Base-by-base conservation (phyloP, 805 yeast genomes). In the Ogataea siamensis region DNA sequence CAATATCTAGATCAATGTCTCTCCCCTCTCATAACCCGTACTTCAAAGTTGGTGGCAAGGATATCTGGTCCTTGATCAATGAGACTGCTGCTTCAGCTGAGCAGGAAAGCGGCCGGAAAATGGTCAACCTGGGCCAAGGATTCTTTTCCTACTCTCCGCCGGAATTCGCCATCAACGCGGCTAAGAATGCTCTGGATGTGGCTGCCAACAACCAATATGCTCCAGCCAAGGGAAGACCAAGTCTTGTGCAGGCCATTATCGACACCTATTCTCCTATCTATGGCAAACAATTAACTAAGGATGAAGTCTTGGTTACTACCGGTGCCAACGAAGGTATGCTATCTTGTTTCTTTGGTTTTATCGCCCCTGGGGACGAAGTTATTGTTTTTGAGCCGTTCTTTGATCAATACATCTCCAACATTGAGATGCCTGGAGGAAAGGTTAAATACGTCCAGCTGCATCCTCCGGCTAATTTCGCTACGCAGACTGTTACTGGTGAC, bases 271-370 rank as follows among this genome's bases (percentile, higher is more conserved):
- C 86, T 15, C 79, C 83, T 30, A 71, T 72, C 30, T 83, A 80
- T 49, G 78, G 77, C 13, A 68, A 82, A 35, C 60, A 66, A 17
- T 64, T 87, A 14, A 69, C 72, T 17, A 70, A 76, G 13, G 65
- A 67, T 18, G 84, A 87, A 55, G 70, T 93, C 28, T 77, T 82
- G 39, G 82, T 91, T 26, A 87, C 96, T 30, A 88, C 98, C 2
- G 99, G 99, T 39, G 99, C 99, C 30, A 93, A 93, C 55, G 98
- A 93, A 65, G 98, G 97, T 24, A 85, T 93, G 71, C 71, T 87
- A 37, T 66, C 96, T 2, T 78, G 83, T 3, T 80, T 89, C 58
- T 82, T 87, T 42, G 99, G 94, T 0, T 83, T 88, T 50, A 64
- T 93, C 47, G 74, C 85, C 30, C 76, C 79, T 2, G 97, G 94